phyloP scores from a whole-genome alignment of 139 green algal genomes.

The Closterium sp. region DNA sequence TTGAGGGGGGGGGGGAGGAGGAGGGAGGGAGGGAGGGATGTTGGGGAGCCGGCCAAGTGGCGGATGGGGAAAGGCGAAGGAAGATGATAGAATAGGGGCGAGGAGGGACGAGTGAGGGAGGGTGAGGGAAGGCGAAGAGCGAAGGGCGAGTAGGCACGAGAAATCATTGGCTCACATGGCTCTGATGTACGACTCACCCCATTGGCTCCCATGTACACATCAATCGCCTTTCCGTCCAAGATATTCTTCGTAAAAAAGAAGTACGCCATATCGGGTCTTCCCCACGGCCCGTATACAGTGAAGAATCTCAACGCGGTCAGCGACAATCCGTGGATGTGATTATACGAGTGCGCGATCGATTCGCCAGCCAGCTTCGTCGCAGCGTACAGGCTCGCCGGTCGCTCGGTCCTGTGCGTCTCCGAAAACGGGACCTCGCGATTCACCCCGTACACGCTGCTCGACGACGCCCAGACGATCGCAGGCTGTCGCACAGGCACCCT shows the following conservation, averaged over 20 bases:
- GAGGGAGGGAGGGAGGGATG: not conserved
- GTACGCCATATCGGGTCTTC: slow-evolving; percentile 73
- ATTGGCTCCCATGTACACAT: not conserved
- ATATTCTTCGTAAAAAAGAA: slow-evolving; percentile 71
- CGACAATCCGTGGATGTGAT: slow-evolving; percentile 66
- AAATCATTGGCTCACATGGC: no score
- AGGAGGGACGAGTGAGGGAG: not conserved
- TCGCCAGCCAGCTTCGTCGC: slow-evolving; percentile 75
- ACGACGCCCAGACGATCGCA: slow-evolving; percentile 70
- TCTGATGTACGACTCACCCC: not conserved
- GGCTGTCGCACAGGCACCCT: slow-evolving; percentile 57
- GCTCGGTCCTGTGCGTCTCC: slow-evolving; percentile 63
- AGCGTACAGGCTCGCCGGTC: slow-evolving; percentile 73
- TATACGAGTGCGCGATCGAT: slow-evolving; percentile 71
- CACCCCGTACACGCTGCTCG: slow-evolving; percentile 72
- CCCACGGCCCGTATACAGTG: slow-evolving; percentile 79
- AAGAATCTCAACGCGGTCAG: slow-evolving; percentile 73
- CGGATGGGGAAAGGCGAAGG: not conserved
- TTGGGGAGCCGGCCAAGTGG: not conserved
- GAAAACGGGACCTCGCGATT: slow-evolving; percentile 67
- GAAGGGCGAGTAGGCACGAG: no score
- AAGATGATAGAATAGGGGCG: not conserved
- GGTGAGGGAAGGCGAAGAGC: no score
- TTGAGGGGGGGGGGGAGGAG: not conserved
- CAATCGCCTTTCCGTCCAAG: not conserved